These are phyloP conservation scores for Penicillium roqueforti DNA, from an alignment of 495 filamentous ascomycete genomes.

Conservation along the genomic window DNA sequence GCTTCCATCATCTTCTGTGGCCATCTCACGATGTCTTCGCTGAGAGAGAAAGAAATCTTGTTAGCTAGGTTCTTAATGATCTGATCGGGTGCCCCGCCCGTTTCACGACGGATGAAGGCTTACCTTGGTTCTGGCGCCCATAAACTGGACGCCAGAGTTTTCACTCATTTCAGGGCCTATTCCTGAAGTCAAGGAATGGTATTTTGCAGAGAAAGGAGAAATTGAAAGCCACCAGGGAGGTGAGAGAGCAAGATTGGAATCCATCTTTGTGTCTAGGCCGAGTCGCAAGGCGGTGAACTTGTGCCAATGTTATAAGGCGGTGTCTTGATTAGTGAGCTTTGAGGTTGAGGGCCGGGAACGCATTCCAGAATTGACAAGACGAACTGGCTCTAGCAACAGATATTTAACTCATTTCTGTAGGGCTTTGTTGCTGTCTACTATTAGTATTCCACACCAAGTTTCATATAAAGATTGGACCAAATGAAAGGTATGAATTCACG, in stretches of 20 bases:
- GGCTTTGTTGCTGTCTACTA: background rate
- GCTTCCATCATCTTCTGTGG: slow-evolving; percentile 22
- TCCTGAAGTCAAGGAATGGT: background rate
- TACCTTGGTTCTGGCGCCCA: slow-evolving; percentile 43
- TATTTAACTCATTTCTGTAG: background rate
- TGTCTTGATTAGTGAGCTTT: background rate
- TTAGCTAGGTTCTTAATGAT: slow-evolving; percentile 9
- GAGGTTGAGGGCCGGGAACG: no score
- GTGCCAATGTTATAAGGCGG: slow-evolving; percentile 1
- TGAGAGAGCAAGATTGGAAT: background rate
- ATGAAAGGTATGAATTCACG: background rate
- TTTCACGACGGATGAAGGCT: slow-evolving; percentile 12
- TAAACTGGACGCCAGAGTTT: slow-evolving; percentile 35
- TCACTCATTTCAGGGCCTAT: slow-evolving; percentile 32
- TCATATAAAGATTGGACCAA: background rate
- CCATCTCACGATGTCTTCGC: slow-evolving; percentile 41
- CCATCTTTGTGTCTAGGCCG: slow-evolving; percentile 14
- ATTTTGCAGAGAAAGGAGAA: background rate
- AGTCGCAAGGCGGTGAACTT: slow-evolving; percentile 18
- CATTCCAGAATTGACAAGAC: background rate
- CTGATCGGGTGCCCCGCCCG: slow-evolving; percentile 25
- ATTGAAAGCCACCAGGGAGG: background rate
- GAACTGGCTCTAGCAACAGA: background rate
- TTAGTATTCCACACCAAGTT: background rate
- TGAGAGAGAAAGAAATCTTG: slow-evolving; percentile 14